phyloP scores from a whole-genome alignment of 352 stramenopile genomes.

The Globisporangium okanoganense region DNA sequence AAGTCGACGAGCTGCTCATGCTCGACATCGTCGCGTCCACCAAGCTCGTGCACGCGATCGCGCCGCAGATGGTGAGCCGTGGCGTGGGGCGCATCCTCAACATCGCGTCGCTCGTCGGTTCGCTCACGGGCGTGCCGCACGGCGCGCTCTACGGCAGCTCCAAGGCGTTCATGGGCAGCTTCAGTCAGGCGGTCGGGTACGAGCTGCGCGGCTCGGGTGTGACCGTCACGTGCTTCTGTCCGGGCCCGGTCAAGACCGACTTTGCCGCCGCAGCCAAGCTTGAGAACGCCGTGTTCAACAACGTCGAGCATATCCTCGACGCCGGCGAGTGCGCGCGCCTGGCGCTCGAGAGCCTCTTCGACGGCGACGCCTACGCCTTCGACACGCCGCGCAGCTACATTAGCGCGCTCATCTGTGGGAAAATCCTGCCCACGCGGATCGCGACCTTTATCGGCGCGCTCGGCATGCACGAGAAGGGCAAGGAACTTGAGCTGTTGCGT shows the following conservation, averaged over 20 bases:
- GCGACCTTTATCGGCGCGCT: slow-evolving; percentile 1
- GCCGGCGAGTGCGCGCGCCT: slow-evolving; percentile 8
- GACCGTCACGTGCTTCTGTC: slow-evolving; percentile 62
- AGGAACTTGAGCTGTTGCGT: neutral
- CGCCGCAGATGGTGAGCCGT: slow-evolving; percentile 65
- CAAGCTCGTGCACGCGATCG: slow-evolving; percentile 47
- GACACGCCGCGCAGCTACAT: slow-evolving; percentile 37
- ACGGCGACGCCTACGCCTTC: slow-evolving; percentile 28
- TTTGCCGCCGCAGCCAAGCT: slow-evolving; percentile 37
- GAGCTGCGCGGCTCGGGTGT: slow-evolving; percentile 60
- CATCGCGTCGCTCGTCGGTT: slow-evolving; percentile 34
- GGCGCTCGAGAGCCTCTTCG: slow-evolving; percentile 17
- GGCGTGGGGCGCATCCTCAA: slow-evolving; percentile 71
- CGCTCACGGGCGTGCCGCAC: slow-evolving; percentile 30
- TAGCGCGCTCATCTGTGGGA: neutral
- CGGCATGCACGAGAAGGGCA: neutral
- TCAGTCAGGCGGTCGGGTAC: slow-evolving; percentile 68
- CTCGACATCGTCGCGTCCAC: slow-evolving; percentile 54
- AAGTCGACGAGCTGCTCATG: slow-evolving; percentile 48
- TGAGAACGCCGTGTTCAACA: slow-evolving; percentile 23
- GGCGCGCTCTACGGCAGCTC: slow-evolving; percentile 59
- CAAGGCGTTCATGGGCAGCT: slow-evolving; percentile 66
- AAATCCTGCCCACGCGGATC: slow-evolving; percentile 2
- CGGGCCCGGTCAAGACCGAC: slow-evolving; percentile 62
- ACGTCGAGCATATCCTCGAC: neutral